A percentile compares a stretch with the other conserved stretches of the same genome.
phyloP scores from a whole-genome alignment of 768 basidiomycete species.

The Austroboletus eburneus region DNA sequence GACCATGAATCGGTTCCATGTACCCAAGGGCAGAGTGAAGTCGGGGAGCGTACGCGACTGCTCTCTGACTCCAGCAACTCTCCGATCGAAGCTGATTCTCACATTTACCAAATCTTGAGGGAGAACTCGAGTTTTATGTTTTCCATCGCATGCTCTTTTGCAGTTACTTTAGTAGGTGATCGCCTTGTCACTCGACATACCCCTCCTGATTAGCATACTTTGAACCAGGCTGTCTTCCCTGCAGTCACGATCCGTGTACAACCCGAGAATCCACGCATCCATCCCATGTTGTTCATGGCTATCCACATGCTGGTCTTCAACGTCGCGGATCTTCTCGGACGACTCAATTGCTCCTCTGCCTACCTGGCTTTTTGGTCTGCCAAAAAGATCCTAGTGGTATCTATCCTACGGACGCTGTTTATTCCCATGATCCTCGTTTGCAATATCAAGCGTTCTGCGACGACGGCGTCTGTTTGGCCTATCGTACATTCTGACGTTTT shows the following conservation, averaged over 20 bases:
- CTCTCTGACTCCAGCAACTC: conserved; percentile 25
- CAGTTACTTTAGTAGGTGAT: conserved; percentile 66
- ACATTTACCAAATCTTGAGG: conserved; percentile 51
- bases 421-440: conserved; percentile 66
- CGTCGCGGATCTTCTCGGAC: conserved; percentile 62
- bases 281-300: conserved; percentile 75
- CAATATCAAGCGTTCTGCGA: neutral
- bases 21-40: conserved; percentile 31
- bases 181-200: neutral
- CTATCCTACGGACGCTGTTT: conserved; percentile 68
- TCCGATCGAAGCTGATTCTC: conserved; percentile 34
- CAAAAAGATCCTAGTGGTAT: conserved; percentile 54
- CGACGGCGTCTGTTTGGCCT: neutral
- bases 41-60: conserved; percentile 29
- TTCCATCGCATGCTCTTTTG: conserved; percentile 69
- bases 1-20: conserved; percentile 51
- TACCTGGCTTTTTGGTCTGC: conserved; percentile 62
- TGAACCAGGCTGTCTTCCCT: conserved; percentile 71
- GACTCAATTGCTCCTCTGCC: conserved; percentile 61
- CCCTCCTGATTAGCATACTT: neutral
- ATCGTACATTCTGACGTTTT: neutral
- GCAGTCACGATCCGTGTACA: conserved; percentile 73
- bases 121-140: conserved; percentile 64
- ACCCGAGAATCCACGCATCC: conserved; percentile 60
- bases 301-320: conserved; percentile 75